A percentile compares a stretch with the other conserved stretches of the same genome.
Conservation (phyloP, 2,329 filamentous ascomycete species). For the Cryphonectria nitschkei region DNA sequence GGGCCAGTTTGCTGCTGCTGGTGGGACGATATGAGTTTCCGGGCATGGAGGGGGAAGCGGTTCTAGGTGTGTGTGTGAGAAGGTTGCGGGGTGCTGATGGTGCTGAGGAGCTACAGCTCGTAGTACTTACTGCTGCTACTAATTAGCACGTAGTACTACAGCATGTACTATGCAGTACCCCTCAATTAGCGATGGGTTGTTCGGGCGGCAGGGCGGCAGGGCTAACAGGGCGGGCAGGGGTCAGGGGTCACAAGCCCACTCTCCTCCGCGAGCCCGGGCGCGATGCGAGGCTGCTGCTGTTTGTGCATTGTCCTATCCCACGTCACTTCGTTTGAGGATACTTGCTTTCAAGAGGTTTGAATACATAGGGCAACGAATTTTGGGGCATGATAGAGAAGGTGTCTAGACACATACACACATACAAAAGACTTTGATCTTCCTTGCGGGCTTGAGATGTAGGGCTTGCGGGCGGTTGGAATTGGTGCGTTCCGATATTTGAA, state of each 20-base stretch:
- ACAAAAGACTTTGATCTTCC: no score
- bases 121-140: background rate
- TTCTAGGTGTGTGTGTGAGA: constrained; percentile 11
- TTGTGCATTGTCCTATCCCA: background rate
- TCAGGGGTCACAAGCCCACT: background rate
- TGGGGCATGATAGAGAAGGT: background rate
- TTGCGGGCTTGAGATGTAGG: no score
- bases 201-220: no score
- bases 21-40: constrained; percentile 31
- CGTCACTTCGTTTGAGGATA: no score
- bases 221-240: background rate
- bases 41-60: constrained; percentile 4
- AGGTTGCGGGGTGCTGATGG: constrained; percentile 20
- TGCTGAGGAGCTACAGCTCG: background rate
- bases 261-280: background rate
- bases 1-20: constrained; percentile 46
- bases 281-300: background rate
- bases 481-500: constrained; percentile 21
- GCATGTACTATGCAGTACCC: background rate
- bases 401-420: background rate
- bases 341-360: no score
- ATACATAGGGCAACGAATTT: background rate
- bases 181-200: background rate
- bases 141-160: background rate
- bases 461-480: constrained; percentile 10